phyloP scores from a whole-genome alignment of 441 rosid genomes.

The Croton setiger region DNA sequence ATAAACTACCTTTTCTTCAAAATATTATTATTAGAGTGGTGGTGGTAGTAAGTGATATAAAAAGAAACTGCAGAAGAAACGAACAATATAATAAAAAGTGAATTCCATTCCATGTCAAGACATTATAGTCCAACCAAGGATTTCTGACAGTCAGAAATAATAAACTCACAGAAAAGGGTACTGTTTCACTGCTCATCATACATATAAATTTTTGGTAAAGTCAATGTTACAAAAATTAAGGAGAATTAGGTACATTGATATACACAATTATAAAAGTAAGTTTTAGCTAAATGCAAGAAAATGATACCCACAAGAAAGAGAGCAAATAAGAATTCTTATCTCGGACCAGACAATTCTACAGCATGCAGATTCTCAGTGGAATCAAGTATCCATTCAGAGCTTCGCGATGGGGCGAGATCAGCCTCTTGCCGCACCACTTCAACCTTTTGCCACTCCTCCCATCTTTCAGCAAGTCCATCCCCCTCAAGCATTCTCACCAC shows the following conservation, averaged over 20 bases:
- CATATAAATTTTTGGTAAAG: constrained; percentile 5
- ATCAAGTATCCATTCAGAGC: constrained; percentile 54
- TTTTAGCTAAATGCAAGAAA: constrained; percentile 5
- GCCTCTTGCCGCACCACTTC: constrained; percentile 70
- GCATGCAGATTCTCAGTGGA: constrained; percentile 64
- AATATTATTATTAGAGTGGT: too few relatives aligned
- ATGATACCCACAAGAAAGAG: background rate
- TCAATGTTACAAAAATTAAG: constrained; percentile 8
- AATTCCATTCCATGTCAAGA: too few relatives aligned
- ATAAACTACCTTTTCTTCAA: too few relatives aligned
- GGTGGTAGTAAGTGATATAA: too few relatives aligned
- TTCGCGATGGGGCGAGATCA: constrained; percentile 43
- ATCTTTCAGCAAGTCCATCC: constrained; percentile 78
- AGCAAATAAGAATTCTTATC: constrained; percentile 26
- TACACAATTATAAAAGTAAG: constrained; percentile 20
- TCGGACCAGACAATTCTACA: constrained; percentile 71
- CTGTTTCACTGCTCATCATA: background rate
- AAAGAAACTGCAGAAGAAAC: too few relatives aligned
- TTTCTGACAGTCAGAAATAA: background rate
- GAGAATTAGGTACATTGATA: constrained; percentile 10
- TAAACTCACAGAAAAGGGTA: background rate
- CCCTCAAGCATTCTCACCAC: constrained; percentile 95
- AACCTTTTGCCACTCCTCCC: constrained; percentile 91
- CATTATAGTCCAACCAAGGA: background rate
- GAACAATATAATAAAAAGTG: too few relatives aligned